Base-by-base conservation (phyloP, 2,329 filamentous ascomycete genomes). In the Cladophialophora exuberans region DNA sequence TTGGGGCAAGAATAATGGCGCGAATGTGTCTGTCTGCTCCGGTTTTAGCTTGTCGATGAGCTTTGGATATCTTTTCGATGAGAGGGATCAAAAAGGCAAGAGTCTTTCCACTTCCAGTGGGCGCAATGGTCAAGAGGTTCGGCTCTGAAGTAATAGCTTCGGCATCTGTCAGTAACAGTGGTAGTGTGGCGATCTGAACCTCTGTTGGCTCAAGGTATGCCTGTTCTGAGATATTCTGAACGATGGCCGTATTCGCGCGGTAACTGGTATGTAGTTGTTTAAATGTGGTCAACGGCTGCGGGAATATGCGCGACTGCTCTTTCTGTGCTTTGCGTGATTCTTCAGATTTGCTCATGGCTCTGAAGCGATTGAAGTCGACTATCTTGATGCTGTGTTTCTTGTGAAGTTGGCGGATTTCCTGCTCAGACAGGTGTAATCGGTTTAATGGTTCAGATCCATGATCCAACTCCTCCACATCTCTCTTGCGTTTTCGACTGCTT, bases 71-170 rank as follows among this genome's bases (percentile, higher is more conserved):
- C 41, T 83, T 81, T 67, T 96, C 87, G 64, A 99, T 85, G 2
- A 91, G 81, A 0, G 93, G 92, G 36, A 99, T 88, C 65, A 97
- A 73, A 66, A 97, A 99, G 15, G 91, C 90, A 60, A 99, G 77
- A 0, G 94, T 99, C 78, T 99, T 99, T 39, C 94, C 94, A 70
- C 93, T 97, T 20, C 94, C 94, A 0, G 94, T 99, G 1, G 94
- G 94, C 2, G 94, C 94, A 38, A 97, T 85, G 0, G 90, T 89
- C 60, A 99, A 73, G 33, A 99, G 83, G 75, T 99, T 87, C 68
- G 69, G 10, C 68, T 67, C 17, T 70, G 64, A 38, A 69, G 66
- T n/a, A 67, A 57, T 25, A 84, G 72, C 0, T 81, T 75, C 58
- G 3, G 33, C 25, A 9, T 13, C 10, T 6, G 22, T 17, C 25